Percentiles rank a stretch among this genome's conserved stretches.
Evolutionary conservation across 2,329 filamentous ascomycete genomes (phyloP).

Genomic region (Dactylellina drechsleri): DNA sequence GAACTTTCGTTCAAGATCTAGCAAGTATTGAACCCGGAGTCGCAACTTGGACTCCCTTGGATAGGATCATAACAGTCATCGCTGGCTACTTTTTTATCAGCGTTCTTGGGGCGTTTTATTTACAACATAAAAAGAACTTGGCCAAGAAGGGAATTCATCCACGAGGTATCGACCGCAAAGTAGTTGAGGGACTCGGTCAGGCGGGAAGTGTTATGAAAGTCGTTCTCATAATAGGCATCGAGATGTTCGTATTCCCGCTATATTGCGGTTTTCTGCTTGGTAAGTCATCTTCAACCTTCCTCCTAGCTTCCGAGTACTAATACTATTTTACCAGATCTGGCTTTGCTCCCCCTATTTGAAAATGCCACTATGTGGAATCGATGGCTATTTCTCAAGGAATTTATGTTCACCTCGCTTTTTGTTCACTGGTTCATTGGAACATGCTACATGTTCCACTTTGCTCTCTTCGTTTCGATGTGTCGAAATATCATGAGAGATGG

Average conservation of each 20-base stretch:
- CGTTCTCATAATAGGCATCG: slow-evolving; percentile 96
- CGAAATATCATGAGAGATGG: slow-evolving; percentile 95
- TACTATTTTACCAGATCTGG: slow-evolving; percentile 69
- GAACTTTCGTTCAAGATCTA: slow-evolving; percentile 37
- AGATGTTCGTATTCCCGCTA: slow-evolving; percentile 96
- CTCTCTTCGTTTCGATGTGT: slow-evolving; percentile 98
- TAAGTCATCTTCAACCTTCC: slow-evolving; percentile 36
- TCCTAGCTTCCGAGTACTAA: slow-evolving; percentile 12
- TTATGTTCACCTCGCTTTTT: slow-evolving; percentile 89
- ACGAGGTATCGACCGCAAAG: slow-evolving; percentile 73
- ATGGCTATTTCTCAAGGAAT: slow-evolving; percentile 78
- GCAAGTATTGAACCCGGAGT: slow-evolving; percentile 1
- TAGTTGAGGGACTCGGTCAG: slow-evolving; percentile 87
- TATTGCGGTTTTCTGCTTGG: slow-evolving; percentile 88
- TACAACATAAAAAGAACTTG: slow-evolving; percentile 71
- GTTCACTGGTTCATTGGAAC: slow-evolving; percentile 99
- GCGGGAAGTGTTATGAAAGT: slow-evolving; percentile 98
- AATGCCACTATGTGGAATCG: slow-evolving; percentile 80
- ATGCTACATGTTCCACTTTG: slow-evolving; percentile 99
- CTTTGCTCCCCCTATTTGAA: slow-evolving; percentile 88
- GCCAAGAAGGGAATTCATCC: slow-evolving; percentile 64
- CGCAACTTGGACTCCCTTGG: slow-evolving; percentile 64
- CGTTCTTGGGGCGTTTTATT: slow-evolving; percentile 78
- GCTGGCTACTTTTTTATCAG: slow-evolving; percentile 84
- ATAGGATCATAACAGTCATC: slow-evolving; percentile 77